Percentiles rank a stretch among this genome's conserved stretches.
phyloP scores from a whole-genome alignment of 495 filamentous ascomycete genomes.

The Talaromyces wortmannii region DNA sequence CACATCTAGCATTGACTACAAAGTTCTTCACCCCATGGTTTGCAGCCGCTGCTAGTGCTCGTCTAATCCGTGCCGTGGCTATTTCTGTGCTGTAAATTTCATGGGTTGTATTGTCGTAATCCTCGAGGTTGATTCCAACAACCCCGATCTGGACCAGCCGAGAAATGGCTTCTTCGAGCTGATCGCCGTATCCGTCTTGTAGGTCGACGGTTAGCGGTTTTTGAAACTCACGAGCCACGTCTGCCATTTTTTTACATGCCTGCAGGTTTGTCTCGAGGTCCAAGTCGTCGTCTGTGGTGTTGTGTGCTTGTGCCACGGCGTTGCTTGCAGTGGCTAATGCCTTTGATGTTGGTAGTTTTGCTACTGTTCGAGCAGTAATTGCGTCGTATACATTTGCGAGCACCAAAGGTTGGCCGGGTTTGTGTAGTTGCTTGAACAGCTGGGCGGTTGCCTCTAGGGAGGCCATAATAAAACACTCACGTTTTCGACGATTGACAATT shows the following conservation, averaged over 20 bases:
- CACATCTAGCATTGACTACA: constrained; percentile 43
- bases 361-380: constrained; percentile 32
- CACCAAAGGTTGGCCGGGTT: constrained; percentile 36
- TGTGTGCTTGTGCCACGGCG: constrained; percentile 36
- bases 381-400: constrained; percentile 48
- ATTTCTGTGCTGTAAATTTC: constrained; percentile 22
- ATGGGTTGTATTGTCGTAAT: constrained; percentile 25
- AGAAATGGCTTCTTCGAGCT: constrained; percentile 26
- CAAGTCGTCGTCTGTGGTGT: constrained; percentile 34
- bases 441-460: constrained; percentile 11
- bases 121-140: constrained; percentile 47
- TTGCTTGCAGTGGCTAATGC: constrained; percentile 49
- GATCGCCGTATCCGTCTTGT: constrained; percentile 45
- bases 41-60: constrained; percentile 21
- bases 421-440: constrained; percentile 37
- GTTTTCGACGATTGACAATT: too few species aligned
- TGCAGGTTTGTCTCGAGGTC: constrained; percentile 44
- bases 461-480: too few species aligned
- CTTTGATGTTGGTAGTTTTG: constrained; percentile 26
- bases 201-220: constrained; percentile 43
- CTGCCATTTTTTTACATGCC: constrained; percentile 78
- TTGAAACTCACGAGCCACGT: constrained; percentile 28
- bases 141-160: constrained; percentile 34
- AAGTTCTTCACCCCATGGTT: constrained; percentile 37
- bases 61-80: constrained; percentile 28